Evolutionary conservation across 352 stramenopile genomes (phyloP).

Genomic region (Globisporangium nodosum): DNA sequence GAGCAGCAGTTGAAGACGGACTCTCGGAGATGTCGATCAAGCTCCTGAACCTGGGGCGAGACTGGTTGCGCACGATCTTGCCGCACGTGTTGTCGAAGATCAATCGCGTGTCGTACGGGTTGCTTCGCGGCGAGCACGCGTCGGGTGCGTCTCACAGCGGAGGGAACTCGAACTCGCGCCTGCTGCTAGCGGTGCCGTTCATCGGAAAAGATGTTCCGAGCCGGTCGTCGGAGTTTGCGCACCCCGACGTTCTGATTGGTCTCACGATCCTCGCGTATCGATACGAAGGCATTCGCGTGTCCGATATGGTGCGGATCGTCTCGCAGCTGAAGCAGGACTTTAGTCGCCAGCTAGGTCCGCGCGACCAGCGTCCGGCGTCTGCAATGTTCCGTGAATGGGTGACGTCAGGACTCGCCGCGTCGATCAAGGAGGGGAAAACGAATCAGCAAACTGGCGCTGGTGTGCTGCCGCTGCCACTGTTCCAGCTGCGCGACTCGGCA

Average conservation of each 20-base stretch:
- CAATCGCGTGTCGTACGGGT: conserved; percentile 97
- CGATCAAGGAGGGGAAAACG: conserved; percentile 17
- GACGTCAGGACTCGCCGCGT: conserved; percentile 28
- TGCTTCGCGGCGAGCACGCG: conserved; percentile 85
- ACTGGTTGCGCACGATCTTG: conserved; percentile 97
- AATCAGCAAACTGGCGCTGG: conserved; percentile 25
- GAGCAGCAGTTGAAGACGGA: conserved; percentile 67
- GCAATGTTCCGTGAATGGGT: conserved; percentile 82
- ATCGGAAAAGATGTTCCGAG: conserved; percentile 99
- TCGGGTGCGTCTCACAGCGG: conserved; percentile 19
- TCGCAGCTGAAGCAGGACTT: conserved; percentile 87
- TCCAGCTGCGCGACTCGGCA: conserved; percentile 96
- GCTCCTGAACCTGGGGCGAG: conserved; percentile 97
- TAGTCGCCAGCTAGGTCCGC: conserved; percentile 75
- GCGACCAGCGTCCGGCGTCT: conserved; percentile 70
- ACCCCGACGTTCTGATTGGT: conserved; percentile 96
- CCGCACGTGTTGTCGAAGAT: conserved; percentile 99
- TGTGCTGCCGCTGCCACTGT: conserved; percentile 92
- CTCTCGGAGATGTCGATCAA: conserved; percentile 91
- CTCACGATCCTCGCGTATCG: conserved; percentile 89
- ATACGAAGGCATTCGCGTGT: conserved; percentile 85
- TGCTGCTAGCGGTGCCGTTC: conserved; percentile 97
- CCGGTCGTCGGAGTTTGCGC: conserved; percentile 98
- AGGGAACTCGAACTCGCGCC: conserved; percentile 93
- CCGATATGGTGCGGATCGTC: conserved; percentile 82